These are phyloP conservation scores for Entomophthora muscae DNA, from an alignment of 371 early-diverging fungal species.

Conservation along the genomic window DNA sequence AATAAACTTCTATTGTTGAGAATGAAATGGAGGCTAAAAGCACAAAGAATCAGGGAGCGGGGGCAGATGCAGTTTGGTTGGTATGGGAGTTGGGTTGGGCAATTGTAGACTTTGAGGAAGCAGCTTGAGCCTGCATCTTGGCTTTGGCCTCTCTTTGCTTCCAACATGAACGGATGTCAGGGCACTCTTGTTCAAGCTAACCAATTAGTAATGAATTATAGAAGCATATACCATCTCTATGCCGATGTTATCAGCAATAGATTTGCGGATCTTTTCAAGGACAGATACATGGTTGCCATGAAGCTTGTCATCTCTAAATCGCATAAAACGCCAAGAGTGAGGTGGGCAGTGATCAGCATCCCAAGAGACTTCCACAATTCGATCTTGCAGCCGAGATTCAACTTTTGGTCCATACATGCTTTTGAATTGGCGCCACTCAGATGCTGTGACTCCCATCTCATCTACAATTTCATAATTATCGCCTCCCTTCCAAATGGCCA, in stretches of 20 bases:
- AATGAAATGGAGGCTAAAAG: background rate
- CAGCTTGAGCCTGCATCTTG: background rate
- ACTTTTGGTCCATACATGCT: conserved; percentile 11
- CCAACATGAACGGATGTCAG: background rate
- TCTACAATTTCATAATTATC: conserved; percentile 28
- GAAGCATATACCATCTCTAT: conserved; percentile 34
- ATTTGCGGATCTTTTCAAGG: conserved; percentile 44
- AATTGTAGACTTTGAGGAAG: background rate
- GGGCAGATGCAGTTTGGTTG: background rate
- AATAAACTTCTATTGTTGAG: background rate
- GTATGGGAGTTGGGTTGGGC: no score
- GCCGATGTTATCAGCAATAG: conserved; percentile 59
- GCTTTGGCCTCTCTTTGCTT: background rate
- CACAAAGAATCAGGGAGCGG: background rate
- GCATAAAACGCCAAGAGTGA: conserved; percentile 58
- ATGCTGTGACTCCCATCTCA: conserved; percentile 33
- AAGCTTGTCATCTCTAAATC: conserved; percentile 71
- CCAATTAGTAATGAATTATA: background rate
- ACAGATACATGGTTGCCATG: conserved; percentile 59
- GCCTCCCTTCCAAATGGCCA: conserved; percentile 40
- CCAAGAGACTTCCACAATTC: conserved; percentile 48
- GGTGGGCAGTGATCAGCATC: conserved; percentile 27
- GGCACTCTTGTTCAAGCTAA: conserved; percentile 3
- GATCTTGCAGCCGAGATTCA: conserved; percentile 26
- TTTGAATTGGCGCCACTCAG: conserved; percentile 25